Evolutionary conservation across 768 basidiomycete genomes (phyloP).

Genomic region (Cystofilobasidium macerans): DNA sequence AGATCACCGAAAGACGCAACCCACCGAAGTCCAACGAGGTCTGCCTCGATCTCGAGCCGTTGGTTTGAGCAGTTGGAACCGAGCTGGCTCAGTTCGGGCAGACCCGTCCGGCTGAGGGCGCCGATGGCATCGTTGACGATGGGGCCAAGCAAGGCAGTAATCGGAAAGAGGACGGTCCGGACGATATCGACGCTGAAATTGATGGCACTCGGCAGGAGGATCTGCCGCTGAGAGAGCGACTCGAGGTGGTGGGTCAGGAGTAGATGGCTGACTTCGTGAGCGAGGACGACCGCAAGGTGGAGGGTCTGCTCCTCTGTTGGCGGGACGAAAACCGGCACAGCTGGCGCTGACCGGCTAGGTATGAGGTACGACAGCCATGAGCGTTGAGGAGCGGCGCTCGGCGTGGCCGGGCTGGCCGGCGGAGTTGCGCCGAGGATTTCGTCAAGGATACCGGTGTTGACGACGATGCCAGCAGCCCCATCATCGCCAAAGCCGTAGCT

Average conservation of each 20-base stretch:
- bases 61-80: constrained; percentile 57
- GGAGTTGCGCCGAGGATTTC: constrained; percentile 52
- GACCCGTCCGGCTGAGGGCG: constrained; percentile 62
- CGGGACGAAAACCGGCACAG: neutral
- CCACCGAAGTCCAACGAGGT: constrained; percentile 72
- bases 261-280: constrained; percentile 89
- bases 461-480: constrained; percentile 82
- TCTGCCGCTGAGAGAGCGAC: constrained; percentile 69
- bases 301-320: constrained; percentile 72
- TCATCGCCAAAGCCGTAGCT: constrained; percentile 83
- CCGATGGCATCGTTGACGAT: constrained; percentile 91
- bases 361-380: constrained; percentile 17
- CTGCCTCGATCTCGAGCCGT: constrained; percentile 83
- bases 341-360: neutral
- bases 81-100: constrained; percentile 37
- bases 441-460: constrained; percentile 88
- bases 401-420: constrained; percentile 45
- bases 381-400: constrained; percentile 25
- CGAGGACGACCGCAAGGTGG: constrained; percentile 76
- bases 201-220: constrained; percentile 68
- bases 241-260: constrained; percentile 84
- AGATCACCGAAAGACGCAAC: no score
- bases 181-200: constrained; percentile 66
- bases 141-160: constrained; percentile 66
- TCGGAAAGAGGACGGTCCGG: constrained; percentile 68